Evolutionary conservation across 345 rosid genomes (phyloP), one percentile per base, ranked within the genome.

Genomic region (Eucalyptus marginata): DNA sequence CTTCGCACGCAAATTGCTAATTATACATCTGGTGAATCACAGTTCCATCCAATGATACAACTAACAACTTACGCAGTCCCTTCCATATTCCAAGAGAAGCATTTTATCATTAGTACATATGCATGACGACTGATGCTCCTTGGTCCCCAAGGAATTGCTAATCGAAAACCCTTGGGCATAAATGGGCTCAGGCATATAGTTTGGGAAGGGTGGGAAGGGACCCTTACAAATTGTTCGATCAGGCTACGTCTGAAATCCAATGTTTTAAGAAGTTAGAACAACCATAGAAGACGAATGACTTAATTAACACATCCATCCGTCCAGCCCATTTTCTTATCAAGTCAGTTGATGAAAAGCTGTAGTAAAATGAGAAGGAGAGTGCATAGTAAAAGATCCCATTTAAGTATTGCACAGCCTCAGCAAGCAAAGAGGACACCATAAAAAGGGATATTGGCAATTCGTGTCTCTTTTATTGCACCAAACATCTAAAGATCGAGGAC

Each of bases 121-220:
- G 27, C 44, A 36, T 20, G 47, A 20, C 0, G 0, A 0, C 3
- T 10, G 13, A 76, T 20, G 83, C 0, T 6, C 47, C 27, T 33
- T 5, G 14, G 24, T 36, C 25, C 46, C 27, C 25, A 2, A 36
- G 1, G 0, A 76, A 36, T 76, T 76, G 83, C 83, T 36, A 40
- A 76, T 36, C 27, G 0, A 20, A 36, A 76, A 18, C 27, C 4
- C 2, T 3, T 6, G 3, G 0, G 29, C 6, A 76, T 10, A 40
- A 76, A 76, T 76, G 27, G 83, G 47, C 27, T 36, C 3, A n/a
- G 0, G 7, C 12, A 24, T 0, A 24, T 66, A n/a, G 0, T 64
- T n/a, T 0, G n/a, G n/a, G n/a, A n/a, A n/a, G n/a, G n/a, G 1
- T n/a, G 76, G 40, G 79, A n/a, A 56, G 11, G 76, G 40, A 31